Evolutionary conservation across 495 filamentous ascomycete species (phyloP), one percentile per base, ranked within the genome.

Genomic region (Cercophora sp.): DNA sequence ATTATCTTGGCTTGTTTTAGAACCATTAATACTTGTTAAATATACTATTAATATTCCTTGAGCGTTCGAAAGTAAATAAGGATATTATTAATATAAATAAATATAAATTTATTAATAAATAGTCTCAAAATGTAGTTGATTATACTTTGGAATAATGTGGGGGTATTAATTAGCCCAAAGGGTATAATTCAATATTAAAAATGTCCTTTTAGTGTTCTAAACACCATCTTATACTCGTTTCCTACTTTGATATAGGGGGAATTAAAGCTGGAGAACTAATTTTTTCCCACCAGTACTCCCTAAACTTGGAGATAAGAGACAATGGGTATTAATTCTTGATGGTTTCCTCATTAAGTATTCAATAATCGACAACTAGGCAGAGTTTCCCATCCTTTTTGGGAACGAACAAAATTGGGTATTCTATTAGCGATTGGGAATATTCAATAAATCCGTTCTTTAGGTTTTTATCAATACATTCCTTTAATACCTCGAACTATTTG

Each of bases 311-410:
- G 31, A 46, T 46, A 18, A 46, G 19, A 4, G 31, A 31, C 31
- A 46, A 46, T 18, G 31, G 31, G 19, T 46, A 46, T 46, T 15
- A 15, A 31, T 46, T 46, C 24, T 46, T 46, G 31, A 46, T 46
- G 4, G 24, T 46, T 27, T 9, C 24, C 3, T 46, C 24, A 16
- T 46, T 46, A 6, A 46, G 24, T n/a, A 27, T 23, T 29, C 24
- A 27, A 19, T 46, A 46, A 31, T 46, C 16, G 3, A 46, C 24
- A 27, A 23, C 5, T 27, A 46, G 31, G 26, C 19, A 4, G 11
- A 46, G 19, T 46, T 29, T 26, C 13, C 10, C 31, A 46, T 31
- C 31, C 31, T 46, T 46, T 16, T 40, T 40, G 8, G 18, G 18
- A 8, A 40, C 18, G 18, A 40, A 40, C 18, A 40, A 16, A 16